Base-by-base conservation (phyloP, 2,329 filamentous ascomycete genomes). In the Colletotrichum sp. region DNA sequence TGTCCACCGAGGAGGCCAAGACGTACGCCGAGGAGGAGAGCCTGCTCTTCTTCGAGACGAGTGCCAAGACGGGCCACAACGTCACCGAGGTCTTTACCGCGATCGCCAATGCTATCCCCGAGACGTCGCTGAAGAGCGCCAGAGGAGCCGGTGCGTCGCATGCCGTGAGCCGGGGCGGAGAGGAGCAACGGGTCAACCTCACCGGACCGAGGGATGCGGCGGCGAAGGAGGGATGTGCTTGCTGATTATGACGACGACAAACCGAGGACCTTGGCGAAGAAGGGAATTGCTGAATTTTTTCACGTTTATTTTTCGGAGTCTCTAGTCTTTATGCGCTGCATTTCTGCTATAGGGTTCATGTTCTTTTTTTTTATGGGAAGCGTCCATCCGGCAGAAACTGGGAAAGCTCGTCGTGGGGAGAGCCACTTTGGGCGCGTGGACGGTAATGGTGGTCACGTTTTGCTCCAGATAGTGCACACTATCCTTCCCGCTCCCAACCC, bases 81-180 rank as follows among this genome's bases (percentile, higher is more conserved):
- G 97, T 99, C 52, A 93, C 94, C 69, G 96, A 98, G 81, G 97
- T 99, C 36, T 99, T 99, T 84, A 98, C 96, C 62, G 97, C 97
- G 36, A 99, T 99, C 83, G 97, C 97, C 76, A 99, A 99, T 83
- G 96, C 96, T 55, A 99, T 99, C 81, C 97, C 97, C 3, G 97
- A 99, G 89, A 98, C 96, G 69, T 98, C 95, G 78, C 88, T 99
- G 84, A 99, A 99, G 92, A 96, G 94, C 67, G 91, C 95, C 39
- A 92, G 95, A 80, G 94, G 94, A n/a, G 88, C 91, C 21, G 93
- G 92, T 64, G 89, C 92, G 21, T 88, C 90, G 73, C 89, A 88
- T 79, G 87, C 90, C 72, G 88, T 91, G 81, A 90, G 92, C 84
- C 85, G 92, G 82, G 87, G 88, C 82, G 86, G 90, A 72, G 90